Evolutionary conservation across 2,329 filamentous ascomycete species (phyloP).

Genomic region (Pyrenophora seminiperda): DNA sequence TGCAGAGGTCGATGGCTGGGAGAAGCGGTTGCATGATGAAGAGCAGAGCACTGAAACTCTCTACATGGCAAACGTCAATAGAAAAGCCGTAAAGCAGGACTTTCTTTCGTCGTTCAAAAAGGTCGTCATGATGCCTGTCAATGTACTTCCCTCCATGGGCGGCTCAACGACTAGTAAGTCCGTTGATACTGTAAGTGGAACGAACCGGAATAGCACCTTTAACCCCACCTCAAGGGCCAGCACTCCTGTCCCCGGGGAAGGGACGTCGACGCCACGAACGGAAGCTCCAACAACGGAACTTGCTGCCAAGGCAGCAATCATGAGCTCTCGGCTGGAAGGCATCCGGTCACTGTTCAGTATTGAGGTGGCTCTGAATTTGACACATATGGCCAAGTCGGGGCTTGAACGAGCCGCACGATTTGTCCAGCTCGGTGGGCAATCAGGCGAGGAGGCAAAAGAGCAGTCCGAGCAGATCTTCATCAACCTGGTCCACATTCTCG

Average conservation of each 20-base stretch:
- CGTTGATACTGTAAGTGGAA: conserved; percentile 23
- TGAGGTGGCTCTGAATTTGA: conserved; percentile 87
- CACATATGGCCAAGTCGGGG: conserved; percentile 85
- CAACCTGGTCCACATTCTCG: conserved; percentile 79
- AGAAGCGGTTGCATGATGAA: conserved; percentile 87
- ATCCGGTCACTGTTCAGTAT: conserved; percentile 96
- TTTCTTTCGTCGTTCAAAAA: conserved; percentile 97
- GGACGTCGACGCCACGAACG: conserved; percentile 44
- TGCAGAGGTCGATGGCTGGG: conserved; percentile 80
- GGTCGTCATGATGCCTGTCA: conserved; percentile 98
- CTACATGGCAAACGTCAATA: conserved; percentile 93
- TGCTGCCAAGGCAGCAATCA: conserved; percentile 95
- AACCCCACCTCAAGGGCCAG: conserved; percentile 36
- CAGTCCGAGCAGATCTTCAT: conserved; percentile 93
- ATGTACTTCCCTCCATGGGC: conserved; percentile 74
- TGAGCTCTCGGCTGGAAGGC: conserved; percentile 91
- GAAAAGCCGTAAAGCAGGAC: conserved; percentile 94
- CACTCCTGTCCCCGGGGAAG: conserved; percentile 49
- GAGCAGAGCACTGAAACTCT: conserved; percentile 90
- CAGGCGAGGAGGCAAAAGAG: conserved; percentile 80
- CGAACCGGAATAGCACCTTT: conserved; percentile 37
- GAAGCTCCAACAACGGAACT: conserved; percentile 88
- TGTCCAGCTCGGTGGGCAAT: conserved; percentile 76
- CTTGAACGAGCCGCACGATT: conserved; percentile 86
- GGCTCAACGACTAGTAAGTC: conserved; percentile 46